These are phyloP conservation scores for Blastomyces parvus DNA, from an alignment of 2,329 filamentous ascomycete genomes.

Conservation along the genomic window DNA sequence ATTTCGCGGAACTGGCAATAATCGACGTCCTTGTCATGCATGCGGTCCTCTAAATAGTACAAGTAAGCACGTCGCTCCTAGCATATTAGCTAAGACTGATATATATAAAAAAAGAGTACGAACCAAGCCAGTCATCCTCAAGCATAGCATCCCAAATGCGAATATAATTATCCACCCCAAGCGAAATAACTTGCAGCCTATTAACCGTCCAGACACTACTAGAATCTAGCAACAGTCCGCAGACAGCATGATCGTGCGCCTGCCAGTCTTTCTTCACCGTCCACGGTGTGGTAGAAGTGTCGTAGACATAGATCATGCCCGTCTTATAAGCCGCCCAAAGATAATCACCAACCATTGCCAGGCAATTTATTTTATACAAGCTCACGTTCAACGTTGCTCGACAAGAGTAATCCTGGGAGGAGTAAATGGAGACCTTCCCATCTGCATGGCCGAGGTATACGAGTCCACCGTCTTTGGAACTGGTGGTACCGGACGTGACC, in stretches of 20 bases:
- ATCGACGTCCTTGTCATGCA: slow-evolving; percentile 72
- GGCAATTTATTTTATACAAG: slow-evolving; percentile 85
- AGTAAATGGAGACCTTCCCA: slow-evolving; percentile 92
- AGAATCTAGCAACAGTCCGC: slow-evolving; percentile 65
- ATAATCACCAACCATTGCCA: slow-evolving; percentile 69
- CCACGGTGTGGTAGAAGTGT: slow-evolving; percentile 76
- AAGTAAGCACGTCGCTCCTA: background rate
- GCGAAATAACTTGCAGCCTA: slow-evolving; percentile 70
- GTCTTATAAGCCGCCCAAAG: slow-evolving; percentile 94
- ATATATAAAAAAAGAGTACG: slow-evolving; percentile 16
- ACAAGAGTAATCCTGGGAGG: slow-evolving; percentile 63
- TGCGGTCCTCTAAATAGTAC: slow-evolving; percentile 54
- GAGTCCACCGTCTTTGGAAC: slow-evolving; percentile 64
- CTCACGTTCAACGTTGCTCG: slow-evolving; percentile 76
- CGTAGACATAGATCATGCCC: slow-evolving; percentile 87
- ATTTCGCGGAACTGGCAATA: slow-evolving; percentile 82
- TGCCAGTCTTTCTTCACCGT: slow-evolving; percentile 88
- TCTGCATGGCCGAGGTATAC: slow-evolving; percentile 89
- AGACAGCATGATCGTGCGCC: slow-evolving; percentile 74
- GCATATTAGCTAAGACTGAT: background rate
- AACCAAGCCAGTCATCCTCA: slow-evolving; percentile 83
- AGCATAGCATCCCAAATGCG: slow-evolving; percentile 86
- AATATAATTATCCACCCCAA: slow-evolving; percentile 79
- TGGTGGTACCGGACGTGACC: slow-evolving; percentile 70
- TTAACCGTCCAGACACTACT: slow-evolving; percentile 80